Evolutionary conservation across 148 eudicot genomes (phyloP).

Genomic region (Fallopia convolvulus): DNA sequence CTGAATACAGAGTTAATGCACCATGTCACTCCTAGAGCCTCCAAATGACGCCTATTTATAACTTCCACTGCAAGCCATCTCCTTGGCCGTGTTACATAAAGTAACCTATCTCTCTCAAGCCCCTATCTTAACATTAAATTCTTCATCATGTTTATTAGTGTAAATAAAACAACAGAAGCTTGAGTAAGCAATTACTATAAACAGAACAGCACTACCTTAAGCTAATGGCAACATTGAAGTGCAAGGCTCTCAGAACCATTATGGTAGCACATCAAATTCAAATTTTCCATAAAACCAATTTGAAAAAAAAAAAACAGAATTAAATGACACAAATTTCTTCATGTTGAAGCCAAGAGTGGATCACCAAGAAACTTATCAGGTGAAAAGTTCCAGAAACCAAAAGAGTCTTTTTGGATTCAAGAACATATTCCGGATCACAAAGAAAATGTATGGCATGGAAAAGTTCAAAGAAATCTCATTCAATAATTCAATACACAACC

Average conservation of each 20-base stretch:
- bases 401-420: not conserved
- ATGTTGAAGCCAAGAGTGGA: not conserved
- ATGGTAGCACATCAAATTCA: not conserved
- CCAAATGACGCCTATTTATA: not conserved
- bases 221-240: not conserved
- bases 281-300: not conserved
- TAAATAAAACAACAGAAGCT: not conserved
- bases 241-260: not conserved
- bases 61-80: not conserved
- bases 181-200: not conserved
- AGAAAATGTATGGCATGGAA: not conserved
- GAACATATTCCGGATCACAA: not conserved
- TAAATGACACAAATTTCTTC: conserved; percentile 8
- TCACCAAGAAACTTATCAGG: not conserved
- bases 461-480: not conserved
- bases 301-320: not conserved
- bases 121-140: not conserved
- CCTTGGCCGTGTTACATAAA: not conserved
- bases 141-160: not conserved
- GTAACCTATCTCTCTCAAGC: not conserved
- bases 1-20: not conserved
- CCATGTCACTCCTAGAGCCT: not conserved
- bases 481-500: conserved; percentile 37
- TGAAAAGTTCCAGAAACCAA: not conserved
- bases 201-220: not conserved